Evolutionary conservation across 2,329 filamentous ascomycete genomes (phyloP), one percentile per base, ranked within the genome.

Genomic region (Monosporascus ibericus): DNA sequence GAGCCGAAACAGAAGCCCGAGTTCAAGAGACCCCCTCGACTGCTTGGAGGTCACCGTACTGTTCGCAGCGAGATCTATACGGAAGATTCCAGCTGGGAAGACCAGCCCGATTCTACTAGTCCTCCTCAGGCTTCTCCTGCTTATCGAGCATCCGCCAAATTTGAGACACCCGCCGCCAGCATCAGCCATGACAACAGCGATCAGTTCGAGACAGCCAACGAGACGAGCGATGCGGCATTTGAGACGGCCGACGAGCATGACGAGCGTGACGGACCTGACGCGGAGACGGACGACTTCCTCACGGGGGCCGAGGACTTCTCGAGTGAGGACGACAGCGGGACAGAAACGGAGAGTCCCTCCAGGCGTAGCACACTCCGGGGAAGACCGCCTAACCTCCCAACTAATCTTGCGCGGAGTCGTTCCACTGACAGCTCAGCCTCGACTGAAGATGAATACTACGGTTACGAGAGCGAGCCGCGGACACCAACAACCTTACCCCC

Each of bases 221-320:
- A 96, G 65, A 82, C 81, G 1, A 83, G 78, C 58, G 83, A 86
- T 56, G 81, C 79, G 20, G 81, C 79, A 8, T 85, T 85, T 56
- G 81, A 84, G 64, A 85, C 82, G 1, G 82, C 82, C 24, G 89
- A 95, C 63, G 92, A 96, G 70, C 84, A 84, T 34, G 11, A 34
- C 5, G 30, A 34, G 5, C 30, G 30, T 34, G 30, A 34, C 9
- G 30, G 30, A 34, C 9, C 30, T 27, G 81, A 77, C 14, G 96
- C 90, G 0, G 92, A 95, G 71, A 95, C 91, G 11, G 92, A 97
- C 60, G 90, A 90, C 57, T 97, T 97, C 81, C 88, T 95, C 68
- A 96, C 92, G 4, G 91, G 89, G n/a, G 82, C 85, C 17, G 94
- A 97, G 62, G 88, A 90, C 22, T 71, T 84, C 49, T 80, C 79